These are phyloP conservation scores for Mucor velutinosus DNA, from an alignment of 371 early-diverging fungal species.

Conservation along the genomic window DNA sequence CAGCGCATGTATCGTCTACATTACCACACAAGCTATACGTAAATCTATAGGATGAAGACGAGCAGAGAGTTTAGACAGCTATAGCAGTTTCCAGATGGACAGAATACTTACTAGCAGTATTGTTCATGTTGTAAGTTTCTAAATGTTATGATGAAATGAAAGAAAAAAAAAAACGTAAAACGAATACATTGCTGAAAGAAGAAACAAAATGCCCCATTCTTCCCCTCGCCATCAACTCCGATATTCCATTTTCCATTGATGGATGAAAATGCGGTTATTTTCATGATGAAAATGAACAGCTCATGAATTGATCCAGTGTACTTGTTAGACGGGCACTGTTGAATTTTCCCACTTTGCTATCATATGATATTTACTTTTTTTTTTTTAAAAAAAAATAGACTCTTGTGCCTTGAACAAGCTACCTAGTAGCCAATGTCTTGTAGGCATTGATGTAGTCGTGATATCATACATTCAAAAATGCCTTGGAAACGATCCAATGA, in stretches of 20 bases:
- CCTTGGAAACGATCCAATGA: neutral
- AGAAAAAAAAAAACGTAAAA: neutral
- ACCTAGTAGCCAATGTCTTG: no score
- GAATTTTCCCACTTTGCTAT: neutral
- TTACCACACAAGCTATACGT: slow-evolving; percentile 44
- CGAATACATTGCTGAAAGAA: neutral
- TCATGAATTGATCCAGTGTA: neutral
- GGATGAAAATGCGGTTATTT: neutral
- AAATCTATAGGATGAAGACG: slow-evolving; percentile 12
- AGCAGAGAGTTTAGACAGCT: neutral
- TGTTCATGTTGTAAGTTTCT: neutral
- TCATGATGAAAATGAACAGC: neutral
- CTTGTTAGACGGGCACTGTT: neutral
- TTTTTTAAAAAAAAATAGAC: no score
- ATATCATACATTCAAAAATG: neutral
- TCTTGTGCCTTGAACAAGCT: no score
- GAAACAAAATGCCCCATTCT: neutral
- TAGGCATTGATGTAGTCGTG: neutral
- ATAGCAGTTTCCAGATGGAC: neutral
- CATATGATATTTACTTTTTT: neutral
- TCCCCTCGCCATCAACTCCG: neutral
- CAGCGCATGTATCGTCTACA: neutral
- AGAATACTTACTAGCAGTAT: neutral
- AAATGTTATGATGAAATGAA: neutral
- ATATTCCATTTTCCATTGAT: neutral